These are phyloP conservation scores for Dittrichia graveolens DNA, from an alignment of 129 eudicot genomes.

Conservation along the genomic window DNA sequence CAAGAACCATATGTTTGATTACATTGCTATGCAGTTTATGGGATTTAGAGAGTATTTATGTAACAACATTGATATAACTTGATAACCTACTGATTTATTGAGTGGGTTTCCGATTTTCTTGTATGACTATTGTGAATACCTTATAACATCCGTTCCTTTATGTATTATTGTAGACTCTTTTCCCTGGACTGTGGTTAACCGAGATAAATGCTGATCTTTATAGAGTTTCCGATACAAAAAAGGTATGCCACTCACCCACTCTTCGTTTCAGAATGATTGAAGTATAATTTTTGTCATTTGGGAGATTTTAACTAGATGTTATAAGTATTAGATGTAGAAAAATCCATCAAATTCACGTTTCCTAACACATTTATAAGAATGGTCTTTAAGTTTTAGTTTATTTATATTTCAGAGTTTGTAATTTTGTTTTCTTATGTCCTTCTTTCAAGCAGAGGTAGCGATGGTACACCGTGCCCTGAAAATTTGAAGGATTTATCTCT, in stretches of 20 bases:
- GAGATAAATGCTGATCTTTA: conserved; percentile 74
- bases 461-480: neutral
- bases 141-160: conserved; percentile 23
- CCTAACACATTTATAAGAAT: neutral
- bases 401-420: conserved; percentile 4
- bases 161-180: conserved; percentile 49
- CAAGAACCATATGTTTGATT: too few relatives aligned
- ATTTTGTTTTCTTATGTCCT: neutral
- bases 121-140: neutral
- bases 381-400: neutral
- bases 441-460: conserved; percentile 23
- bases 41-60: too few relatives aligned
- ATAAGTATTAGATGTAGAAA: too few relatives aligned
- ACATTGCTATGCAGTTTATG: too few relatives aligned
- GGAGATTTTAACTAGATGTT: too few relatives aligned
- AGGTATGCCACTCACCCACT: conserved; percentile 26
- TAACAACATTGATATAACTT: neutral
- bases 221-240: conserved; percentile 54
- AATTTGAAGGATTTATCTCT: conserved; percentile 18
- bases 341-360: too few relatives aligned
- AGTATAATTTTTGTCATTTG: neutral
- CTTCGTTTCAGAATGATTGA: neutral
- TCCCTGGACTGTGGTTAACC: conserved; percentile 71
- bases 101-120: neutral
- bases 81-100: neutral